A percentile compares a stretch with the other conserved stretches of the same genome.
These are phyloP conservation scores for Pseudoperonospora humuli DNA, from an alignment of 352 stramenopile species.

Conservation along the genomic window DNA sequence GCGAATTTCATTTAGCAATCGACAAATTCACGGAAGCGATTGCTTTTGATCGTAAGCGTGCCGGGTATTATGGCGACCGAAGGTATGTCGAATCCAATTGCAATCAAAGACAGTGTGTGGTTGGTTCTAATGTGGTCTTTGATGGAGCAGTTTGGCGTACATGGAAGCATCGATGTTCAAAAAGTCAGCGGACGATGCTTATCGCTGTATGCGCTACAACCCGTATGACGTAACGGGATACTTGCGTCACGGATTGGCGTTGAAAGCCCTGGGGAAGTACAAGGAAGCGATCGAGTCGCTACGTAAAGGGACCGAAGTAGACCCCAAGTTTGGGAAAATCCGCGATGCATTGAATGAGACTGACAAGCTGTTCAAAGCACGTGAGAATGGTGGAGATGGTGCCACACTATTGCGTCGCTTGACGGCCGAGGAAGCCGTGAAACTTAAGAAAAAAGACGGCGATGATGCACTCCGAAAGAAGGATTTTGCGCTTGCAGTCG, in stretches of 20 bases:
- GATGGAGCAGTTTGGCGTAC: conserved; percentile 48
- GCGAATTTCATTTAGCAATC: conserved; percentile 85
- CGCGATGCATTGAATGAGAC: conserved; percentile 48
- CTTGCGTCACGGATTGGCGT: conserved; percentile 86
- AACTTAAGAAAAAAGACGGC: conserved; percentile 32
- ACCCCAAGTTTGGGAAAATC: conserved; percentile 65
- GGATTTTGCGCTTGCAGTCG: conserved; percentile 38
- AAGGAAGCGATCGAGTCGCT: conserved; percentile 58
- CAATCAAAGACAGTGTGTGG: background rate
- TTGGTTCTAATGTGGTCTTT: conserved; percentile 1
- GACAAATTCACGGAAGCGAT: conserved; percentile 91
- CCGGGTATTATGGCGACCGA: conserved; percentile 90
- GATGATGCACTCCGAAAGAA: conserved; percentile 42
- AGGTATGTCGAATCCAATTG: conserved; percentile 35
- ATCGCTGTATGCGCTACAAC: conserved; percentile 89
- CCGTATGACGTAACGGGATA: conserved; percentile 91
- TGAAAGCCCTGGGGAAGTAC: conserved; percentile 80
- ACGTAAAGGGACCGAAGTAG: conserved; percentile 60
- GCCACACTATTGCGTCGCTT: conserved; percentile 13
- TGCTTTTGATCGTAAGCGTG: conserved; percentile 75
- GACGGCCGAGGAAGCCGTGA: conserved; percentile 23
- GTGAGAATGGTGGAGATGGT: conserved; percentile 10
- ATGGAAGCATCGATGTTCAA: conserved; percentile 53
- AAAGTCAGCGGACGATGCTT: conserved; percentile 85
- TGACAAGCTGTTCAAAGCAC: conserved; percentile 20